Evolutionary conservation across 495 filamentous ascomycete species (phyloP), one percentile per base, ranked within the genome.

Genomic region (Daldinia vernicosa): DNA sequence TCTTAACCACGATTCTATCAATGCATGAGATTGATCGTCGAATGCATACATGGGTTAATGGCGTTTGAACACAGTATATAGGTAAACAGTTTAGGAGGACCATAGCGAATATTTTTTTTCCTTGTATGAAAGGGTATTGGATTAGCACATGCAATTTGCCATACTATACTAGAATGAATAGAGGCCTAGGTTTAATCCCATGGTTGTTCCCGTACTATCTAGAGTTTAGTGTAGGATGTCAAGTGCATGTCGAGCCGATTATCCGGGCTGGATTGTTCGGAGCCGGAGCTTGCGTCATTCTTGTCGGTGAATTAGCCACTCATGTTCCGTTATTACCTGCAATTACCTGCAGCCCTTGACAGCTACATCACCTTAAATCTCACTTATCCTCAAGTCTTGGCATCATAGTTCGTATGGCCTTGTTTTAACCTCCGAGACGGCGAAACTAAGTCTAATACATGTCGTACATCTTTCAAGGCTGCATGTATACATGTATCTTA

Each of bases 321-420:
- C 50, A 28, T 11, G 27, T 47, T 27, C 45, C 30, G n/a, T 51
- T 43, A 60, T 58, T 62, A 67, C 43, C 53, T 58, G 43, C 43
- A 24, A 19, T n/a, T 17, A 6, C 15, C 39, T 19, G 53, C 60
- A 53, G 26, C 19, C 39, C 24, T 54, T 24, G 12, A 33, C 17
- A 67, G 53, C 69, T 59, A 71, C 53, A 60, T 52, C 57, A 52
- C 40, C 28, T 26, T 51, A 43, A 26, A 59, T 45, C 53, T 50
- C n/a, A 56, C 59, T 43, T 69, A 67, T 63, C 43, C 66, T 47
- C 64, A 65, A 71, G 63, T 66, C 72, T 71, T 74, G 68, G 72
- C 72, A 74, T 73, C 70, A 73, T 73, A 67, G 67, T 17, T 62
- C 60, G 27, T 17, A 58, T 59, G 57, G 64, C 58, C 70, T 69